Conservation (phyloP, 2,329 filamentous ascomycete genomes). For the Ascocoryne sarcoides region DNA sequence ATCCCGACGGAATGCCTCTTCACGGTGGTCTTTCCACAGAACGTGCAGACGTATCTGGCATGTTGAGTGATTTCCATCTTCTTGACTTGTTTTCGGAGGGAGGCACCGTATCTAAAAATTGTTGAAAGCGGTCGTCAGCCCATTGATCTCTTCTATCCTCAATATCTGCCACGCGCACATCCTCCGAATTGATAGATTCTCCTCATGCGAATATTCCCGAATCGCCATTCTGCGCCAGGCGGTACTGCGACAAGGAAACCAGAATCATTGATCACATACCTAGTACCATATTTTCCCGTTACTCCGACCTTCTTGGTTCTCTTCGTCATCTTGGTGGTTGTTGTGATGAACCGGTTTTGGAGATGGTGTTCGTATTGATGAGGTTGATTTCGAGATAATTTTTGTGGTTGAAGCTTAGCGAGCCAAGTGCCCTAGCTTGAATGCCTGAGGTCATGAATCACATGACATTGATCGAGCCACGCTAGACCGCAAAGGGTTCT, state of each 20-base stretch:
- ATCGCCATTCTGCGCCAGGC: not conserved
- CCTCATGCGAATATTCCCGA: not conserved
- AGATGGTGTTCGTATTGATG: constrained; percentile 4
- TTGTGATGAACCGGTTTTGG: constrained; percentile 22
- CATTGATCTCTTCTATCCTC: constrained; percentile 3
- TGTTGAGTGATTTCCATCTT: constrained; percentile 99
- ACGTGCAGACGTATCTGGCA: constrained; percentile 94
- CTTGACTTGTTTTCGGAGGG: constrained; percentile 98
- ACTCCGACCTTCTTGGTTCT: constrained; percentile 98
- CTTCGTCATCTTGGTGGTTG: constrained; percentile 74
- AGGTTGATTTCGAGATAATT: constrained; percentile 11
- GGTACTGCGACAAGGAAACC: not conserved
- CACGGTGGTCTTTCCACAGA: constrained; percentile 95
- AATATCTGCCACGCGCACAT: not conserved
- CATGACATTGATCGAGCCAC: not conserved
- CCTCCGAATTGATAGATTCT: not conserved
- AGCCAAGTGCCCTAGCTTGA: constrained; percentile 1
- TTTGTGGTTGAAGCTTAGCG: constrained; percentile 12
- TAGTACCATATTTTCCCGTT: constrained; percentile 97
- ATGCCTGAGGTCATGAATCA: not conserved
- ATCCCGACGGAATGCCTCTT: constrained; percentile 88
- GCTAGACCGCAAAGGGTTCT: too few species aligned
- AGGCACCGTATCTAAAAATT: constrained; percentile 80
- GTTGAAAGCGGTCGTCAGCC: constrained; percentile 14
- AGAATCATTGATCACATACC: constrained; percentile 49